Base-by-base conservation (phyloP, 1,284 basidiomycete genomes). In the Puccinia horiana region DNA sequence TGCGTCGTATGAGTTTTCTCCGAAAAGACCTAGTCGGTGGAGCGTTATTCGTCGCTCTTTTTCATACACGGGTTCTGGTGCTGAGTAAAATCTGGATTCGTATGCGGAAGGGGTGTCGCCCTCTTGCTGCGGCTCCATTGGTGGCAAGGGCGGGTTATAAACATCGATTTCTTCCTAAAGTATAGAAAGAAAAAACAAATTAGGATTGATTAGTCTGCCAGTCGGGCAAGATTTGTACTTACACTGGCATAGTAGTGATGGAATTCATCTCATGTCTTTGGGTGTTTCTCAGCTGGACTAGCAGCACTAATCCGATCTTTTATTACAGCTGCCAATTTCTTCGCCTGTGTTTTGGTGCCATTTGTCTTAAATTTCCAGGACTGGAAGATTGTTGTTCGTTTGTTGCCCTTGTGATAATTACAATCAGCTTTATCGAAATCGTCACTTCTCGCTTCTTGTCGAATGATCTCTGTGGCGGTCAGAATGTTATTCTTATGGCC, bases 211-310 rank as follows among this genome's bases (percentile, higher is more conserved):
- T 8, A 16, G 11, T 54, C 42, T 9, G 12, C n/a, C 4, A 29
- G 23, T n/a, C n/a, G 18, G 47, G 12, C 8, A 61, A 58, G 0
- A 63, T 2, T 0, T 77, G 4, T 29, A 82, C 84, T 72, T 67
- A 84, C 85, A 14, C 81, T 83, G 8, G 82, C 83, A 81, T 85
- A 85, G 2, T 82, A 83, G 14, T 69, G 73, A 18, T 79, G 63
- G 67, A 83, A 85, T 40, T 85, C 85, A 6, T 80, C 83, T 85
- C 85, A 85, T 6, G 84, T 84, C 47, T 83, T 78, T 0, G 85
- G 85, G 29, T 85, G 65, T 65, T 84, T 74, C 11, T 86, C 83
- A 49, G 67, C 67, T 6, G 84, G 84, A 18, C 84, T 84, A 73
- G 83, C 84, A n/a, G 83, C 83, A 65, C 76, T 84, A n/a, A 85